These are phyloP conservation scores for Fragaria vesca DNA, from an alignment of 306 rosid species.

Conservation along the genomic window DNA sequence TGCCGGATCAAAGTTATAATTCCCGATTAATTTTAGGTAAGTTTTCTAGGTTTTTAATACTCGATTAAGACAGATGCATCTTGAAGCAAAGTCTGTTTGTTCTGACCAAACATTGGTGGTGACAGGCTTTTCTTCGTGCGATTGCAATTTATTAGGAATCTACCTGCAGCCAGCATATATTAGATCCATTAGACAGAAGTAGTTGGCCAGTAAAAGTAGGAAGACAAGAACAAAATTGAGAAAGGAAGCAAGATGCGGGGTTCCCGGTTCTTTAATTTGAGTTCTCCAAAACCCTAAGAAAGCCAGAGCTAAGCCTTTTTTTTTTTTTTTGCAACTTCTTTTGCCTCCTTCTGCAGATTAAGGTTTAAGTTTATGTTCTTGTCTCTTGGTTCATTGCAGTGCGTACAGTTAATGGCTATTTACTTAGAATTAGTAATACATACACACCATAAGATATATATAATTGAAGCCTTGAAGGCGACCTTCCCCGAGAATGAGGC, in stretches of 20 bases:
- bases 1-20: not conserved
- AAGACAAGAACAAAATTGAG: not conserved
- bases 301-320: not conserved
- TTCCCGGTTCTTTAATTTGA: not conserved
- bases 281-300: not conserved
- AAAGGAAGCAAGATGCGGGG: not conserved
- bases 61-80: not conserved
- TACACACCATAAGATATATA: not conserved
- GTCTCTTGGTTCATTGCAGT: not conserved
- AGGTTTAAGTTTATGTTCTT: not conserved
- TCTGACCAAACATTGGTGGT: not conserved
- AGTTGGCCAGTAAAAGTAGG: not conserved
- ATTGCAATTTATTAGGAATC: not conserved
- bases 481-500: not conserved
- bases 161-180: not conserved
- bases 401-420: not conserved
- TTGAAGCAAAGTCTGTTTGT: not conserved
- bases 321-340: not conserved
- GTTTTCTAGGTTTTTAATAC: not conserved
- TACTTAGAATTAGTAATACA: not conserved
- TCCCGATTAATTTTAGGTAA: not conserved
- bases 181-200: not conserved
- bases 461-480: not conserved
- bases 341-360: not conserved
- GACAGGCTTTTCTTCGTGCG: not conserved